Evolutionary conservation across 495 filamentous ascomycete genomes (phyloP).

Genomic region (Aspergillus cavernicola): DNA sequence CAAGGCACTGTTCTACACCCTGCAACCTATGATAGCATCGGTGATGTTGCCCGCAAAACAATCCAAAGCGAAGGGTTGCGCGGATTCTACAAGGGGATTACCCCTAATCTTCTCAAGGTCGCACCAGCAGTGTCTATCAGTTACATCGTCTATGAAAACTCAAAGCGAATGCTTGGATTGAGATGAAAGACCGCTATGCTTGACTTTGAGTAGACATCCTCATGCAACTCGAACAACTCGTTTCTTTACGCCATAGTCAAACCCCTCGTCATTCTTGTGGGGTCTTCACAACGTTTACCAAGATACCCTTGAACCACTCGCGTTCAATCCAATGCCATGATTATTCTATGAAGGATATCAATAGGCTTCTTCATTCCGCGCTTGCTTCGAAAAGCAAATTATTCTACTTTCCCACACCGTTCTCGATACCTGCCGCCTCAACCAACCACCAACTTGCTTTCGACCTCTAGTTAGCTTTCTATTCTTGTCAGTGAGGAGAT

Average conservation of each 20-base stretch:
- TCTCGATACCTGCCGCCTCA: not conserved
- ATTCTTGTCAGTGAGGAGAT: not conserved
- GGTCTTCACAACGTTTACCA: slow-evolving; percentile 19
- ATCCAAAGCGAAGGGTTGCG: slow-evolving; percentile 75
- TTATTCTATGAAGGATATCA: slow-evolving; percentile 11
- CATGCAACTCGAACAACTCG: not conserved
- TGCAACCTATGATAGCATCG: slow-evolving; percentile 80
- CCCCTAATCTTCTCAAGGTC: slow-evolving; percentile 94
- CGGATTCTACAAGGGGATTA: slow-evolving; percentile 91
- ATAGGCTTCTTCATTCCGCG: not conserved
- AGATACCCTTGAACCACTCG: slow-evolving; percentile 30
- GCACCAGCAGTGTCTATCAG: slow-evolving; percentile 95
- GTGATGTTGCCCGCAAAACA: slow-evolving; percentile 81
- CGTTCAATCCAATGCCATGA: not conserved
- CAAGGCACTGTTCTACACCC: slow-evolving; percentile 93
- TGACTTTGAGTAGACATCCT: not conserved
- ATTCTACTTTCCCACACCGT: not conserved
- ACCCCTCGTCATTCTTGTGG: slow-evolving; percentile 2
- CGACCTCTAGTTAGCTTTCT: not conserved
- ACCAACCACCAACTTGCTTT: not conserved
- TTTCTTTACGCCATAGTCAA: not conserved
- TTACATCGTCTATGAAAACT: slow-evolving; percentile 96
- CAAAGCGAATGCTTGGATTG: slow-evolving; percentile 73
- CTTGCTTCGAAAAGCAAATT: slow-evolving; percentile 7
- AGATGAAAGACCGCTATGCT: slow-evolving; percentile 37